A percentile compares a stretch with the other conserved stretches of the same genome.
phyloP scores from a whole-genome alignment of 1,284 basidiomycete genomes.

The Heterobasidion parviporum region DNA sequence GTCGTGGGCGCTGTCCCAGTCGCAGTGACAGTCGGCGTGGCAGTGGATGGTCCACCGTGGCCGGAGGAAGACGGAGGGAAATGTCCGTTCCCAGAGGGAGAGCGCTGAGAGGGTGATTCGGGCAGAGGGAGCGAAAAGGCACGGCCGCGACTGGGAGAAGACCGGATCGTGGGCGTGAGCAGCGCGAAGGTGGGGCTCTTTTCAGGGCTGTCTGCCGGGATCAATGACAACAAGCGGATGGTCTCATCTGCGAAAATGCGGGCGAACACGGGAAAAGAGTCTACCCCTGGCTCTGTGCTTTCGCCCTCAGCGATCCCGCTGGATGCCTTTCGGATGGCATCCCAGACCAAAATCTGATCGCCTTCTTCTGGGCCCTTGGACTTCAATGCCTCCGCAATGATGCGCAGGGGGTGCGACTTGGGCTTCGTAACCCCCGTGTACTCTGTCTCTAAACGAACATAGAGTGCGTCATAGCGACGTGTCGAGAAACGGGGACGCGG shows the following conservation, averaged over 20 bases:
- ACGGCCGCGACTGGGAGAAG: conserved; percentile 14
- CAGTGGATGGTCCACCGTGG: not conserved
- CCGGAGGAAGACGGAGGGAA: conserved; percentile 5
- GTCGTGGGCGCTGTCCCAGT: conserved; percentile 13
- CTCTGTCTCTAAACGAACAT: conserved; percentile 48
- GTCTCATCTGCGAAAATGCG: conserved; percentile 60
- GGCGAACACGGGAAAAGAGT: conserved; percentile 17
- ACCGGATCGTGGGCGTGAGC: conserved; percentile 9
- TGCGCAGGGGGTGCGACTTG: conserved; percentile 44
- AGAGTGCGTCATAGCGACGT: conserved; percentile 49
- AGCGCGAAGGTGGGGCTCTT: conserved; percentile 11
- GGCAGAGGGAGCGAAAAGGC: conserved; percentile 15
- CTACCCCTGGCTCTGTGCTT: not conserved
- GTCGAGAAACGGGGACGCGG: conserved; percentile 59
- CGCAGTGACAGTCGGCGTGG: conserved; percentile 3
- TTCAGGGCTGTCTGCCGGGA: conserved; percentile 22
- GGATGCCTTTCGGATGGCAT: conserved; percentile 37
- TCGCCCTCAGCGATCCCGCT: conserved; percentile 11
- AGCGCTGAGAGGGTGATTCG: conserved; percentile 8
- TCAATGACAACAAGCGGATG: conserved; percentile 43
- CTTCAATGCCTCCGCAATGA: conserved; percentile 55
- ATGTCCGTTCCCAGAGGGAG: conserved; percentile 8
- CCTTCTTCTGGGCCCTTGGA: conserved; percentile 25
- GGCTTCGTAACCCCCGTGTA: conserved; percentile 24
- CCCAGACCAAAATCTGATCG: conserved; percentile 42